Evolutionary conservation across 2,329 filamentous ascomycete genomes (phyloP).

Genomic region (Trichoderma guizhouense): DNA sequence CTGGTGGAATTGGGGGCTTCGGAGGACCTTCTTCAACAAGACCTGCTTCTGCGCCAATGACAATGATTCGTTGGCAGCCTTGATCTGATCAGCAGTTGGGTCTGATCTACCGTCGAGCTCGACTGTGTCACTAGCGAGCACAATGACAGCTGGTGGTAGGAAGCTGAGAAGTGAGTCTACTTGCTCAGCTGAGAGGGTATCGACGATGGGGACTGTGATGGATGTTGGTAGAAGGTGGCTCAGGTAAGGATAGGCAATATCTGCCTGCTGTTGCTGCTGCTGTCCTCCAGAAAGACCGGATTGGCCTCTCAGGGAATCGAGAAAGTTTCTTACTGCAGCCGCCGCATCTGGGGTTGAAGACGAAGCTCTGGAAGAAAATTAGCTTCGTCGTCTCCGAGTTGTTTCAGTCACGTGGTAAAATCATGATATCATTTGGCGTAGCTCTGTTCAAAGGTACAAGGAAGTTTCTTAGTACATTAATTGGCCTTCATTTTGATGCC

Average conservation of each 20-base stretch:
- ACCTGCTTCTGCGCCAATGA: conserved; percentile 73
- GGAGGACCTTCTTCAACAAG: conserved; percentile 75
- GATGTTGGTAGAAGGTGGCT: conserved; percentile 78
- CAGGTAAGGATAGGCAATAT: conserved; percentile 75
- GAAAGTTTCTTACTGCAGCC: conserved; percentile 79
- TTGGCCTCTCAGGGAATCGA: conserved; percentile 71
- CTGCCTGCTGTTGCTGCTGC: conserved; percentile 28
- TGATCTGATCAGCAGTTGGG: conserved; percentile 63
- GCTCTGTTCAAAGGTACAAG: conserved; percentile 28
- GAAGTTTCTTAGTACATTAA: conserved; percentile 34
- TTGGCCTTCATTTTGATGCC: conserved; percentile 24
- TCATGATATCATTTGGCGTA: conserved; percentile 21
- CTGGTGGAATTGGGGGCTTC: conserved; percentile 88
- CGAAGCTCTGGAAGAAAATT: conserved; percentile 50
- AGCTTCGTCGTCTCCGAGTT: conserved; percentile 9
- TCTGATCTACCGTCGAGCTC: conserved; percentile 58
- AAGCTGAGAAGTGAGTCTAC: conserved; percentile 73
- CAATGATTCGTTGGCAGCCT: conserved; percentile 71
- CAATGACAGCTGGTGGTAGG: conserved; percentile 73
- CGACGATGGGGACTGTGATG: conserved; percentile 74
- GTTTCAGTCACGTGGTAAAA: conserved; percentile 2
- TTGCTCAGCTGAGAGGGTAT: conserved; percentile 59
- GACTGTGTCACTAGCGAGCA: conserved; percentile 65
- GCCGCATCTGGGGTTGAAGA: conserved; percentile 65
- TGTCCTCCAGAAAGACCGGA: conserved; percentile 37